Conservation (phyloP, 2,329 filamentous ascomycete species). For the Penicillium olsonii region DNA sequence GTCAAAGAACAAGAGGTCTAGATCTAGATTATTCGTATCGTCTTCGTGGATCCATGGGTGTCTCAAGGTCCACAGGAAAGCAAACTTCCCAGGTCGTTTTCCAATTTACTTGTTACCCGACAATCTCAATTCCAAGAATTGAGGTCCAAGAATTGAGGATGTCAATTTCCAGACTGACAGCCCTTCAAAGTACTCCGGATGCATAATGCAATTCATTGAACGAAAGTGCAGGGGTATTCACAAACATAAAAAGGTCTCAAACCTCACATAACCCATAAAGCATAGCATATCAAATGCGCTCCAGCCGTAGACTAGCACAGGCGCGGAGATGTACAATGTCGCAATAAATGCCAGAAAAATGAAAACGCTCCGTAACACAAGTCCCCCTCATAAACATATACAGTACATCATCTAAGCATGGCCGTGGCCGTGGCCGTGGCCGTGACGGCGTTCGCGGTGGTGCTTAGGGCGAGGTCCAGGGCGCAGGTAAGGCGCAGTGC, state of each 20-base stretch:
- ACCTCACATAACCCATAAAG: conserved; percentile 33
- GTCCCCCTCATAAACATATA: not conserved
- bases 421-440: conserved; percentile 13
- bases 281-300: conserved; percentile 2
- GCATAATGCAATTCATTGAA: not conserved
- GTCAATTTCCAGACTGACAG: too few relatives aligned
- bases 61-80: too few relatives aligned
- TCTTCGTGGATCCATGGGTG: too few relatives aligned
- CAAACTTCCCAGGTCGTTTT: too few relatives aligned
- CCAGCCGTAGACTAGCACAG: conserved; percentile 7
- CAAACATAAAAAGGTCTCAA: conserved; percentile 31
- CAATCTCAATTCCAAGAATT: too few relatives aligned
- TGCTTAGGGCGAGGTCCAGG: conserved; percentile 14
- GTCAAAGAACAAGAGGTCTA: too few relatives aligned
- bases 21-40: too few relatives aligned
- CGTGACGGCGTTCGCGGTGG: conserved; percentile 7
- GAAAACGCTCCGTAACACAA: not conserved
- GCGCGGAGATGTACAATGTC: not conserved
- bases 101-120: too few relatives aligned
- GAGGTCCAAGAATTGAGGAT: too few relatives aligned
- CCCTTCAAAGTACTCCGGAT: too few relatives aligned
- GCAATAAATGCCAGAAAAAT: conserved; percentile 1
- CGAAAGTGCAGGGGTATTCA: conserved; percentile 9
- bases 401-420: conserved; percentile 4
- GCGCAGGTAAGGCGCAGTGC: not conserved